Conservation (phyloP, 495 filamentous ascomycete genomes). For the Penicillium coffeae region DNA sequence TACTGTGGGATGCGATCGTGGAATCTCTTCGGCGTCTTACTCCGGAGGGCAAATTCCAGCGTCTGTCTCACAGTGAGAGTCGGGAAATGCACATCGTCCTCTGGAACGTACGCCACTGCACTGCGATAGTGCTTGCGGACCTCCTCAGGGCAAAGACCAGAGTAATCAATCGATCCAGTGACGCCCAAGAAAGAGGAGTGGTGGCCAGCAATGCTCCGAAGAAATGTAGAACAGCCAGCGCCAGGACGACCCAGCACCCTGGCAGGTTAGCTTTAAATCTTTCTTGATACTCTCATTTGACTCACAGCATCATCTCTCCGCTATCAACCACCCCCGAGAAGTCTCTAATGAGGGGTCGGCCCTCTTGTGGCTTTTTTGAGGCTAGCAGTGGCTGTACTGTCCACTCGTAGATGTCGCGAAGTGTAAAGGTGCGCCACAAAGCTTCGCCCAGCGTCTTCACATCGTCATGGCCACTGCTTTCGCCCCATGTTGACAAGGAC, state of each 20-base stretch:
- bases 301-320: conserved; percentile 79
- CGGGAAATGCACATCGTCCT: conserved; percentile 78
- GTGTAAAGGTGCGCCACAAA: conserved; percentile 34
- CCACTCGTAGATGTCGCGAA: conserved; percentile 38
- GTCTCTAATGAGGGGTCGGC: conserved; percentile 37
- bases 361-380: conserved; percentile 25
- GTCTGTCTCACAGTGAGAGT: conserved; percentile 81
- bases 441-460: conserved; percentile 34
- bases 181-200: conserved; percentile 56
- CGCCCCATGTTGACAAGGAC: conserved; percentile 36
- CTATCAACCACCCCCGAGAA: conserved; percentile 60
- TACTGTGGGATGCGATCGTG: conserved; percentile 64
- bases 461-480: conserved; percentile 25
- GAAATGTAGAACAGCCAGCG: conserved; percentile 80
- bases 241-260: conserved; percentile 78
- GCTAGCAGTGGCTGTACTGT: conserved; percentile 34
- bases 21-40: conserved; percentile 68
- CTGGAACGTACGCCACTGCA: conserved; percentile 80
- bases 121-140: conserved; percentile 68
- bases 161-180: conserved; percentile 75
- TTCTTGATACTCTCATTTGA: background rate
- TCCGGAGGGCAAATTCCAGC: conserved; percentile 77
- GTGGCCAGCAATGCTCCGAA: conserved; percentile 81
- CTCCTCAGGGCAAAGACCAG: conserved; percentile 56
- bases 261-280: background rate